phyloP scores from a whole-genome alignment of 768 basidiomycete genomes.

The Russula sp. region DNA sequence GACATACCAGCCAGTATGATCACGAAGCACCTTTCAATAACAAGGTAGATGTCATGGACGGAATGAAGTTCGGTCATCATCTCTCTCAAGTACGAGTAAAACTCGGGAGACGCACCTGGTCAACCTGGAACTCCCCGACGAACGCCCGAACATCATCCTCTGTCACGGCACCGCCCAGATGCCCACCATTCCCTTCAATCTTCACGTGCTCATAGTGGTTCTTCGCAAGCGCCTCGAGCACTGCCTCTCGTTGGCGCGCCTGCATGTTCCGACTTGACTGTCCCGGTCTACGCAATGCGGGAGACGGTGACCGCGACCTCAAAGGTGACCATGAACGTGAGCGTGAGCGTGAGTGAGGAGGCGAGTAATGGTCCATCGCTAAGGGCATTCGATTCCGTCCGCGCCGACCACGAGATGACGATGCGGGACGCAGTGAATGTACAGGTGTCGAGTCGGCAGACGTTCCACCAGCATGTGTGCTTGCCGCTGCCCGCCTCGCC shows the following conservation, averaged over 20 bases:
- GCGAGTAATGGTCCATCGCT: conserved; percentile 28
- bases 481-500: conserved; percentile 24
- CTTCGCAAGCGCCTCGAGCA: conserved; percentile 51
- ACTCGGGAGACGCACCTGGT: conserved; percentile 53
- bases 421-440: neutral
- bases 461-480: conserved; percentile 2
- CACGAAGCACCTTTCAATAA: conserved; percentile 58
- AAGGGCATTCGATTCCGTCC: conserved; percentile 18
- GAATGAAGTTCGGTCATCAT: neutral
- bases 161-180: conserved; percentile 48
- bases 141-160: conserved; percentile 69
- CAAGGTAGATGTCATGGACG: conserved; percentile 12
- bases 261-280: conserved; percentile 36
- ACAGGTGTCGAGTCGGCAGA: conserved; percentile 22
- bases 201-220: conserved; percentile 68
- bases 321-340: conserved; percentile 18
- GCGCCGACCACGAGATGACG: conserved; percentile 19
- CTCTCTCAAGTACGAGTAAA: conserved; percentile 12
- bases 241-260: conserved; percentile 38
- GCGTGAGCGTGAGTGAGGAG: conserved; percentile 25
- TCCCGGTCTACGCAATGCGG: conserved; percentile 42
- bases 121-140: conserved; percentile 67
- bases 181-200: conserved; percentile 49
- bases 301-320: conserved; percentile 43
- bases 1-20: conserved; percentile 73